Evolutionary conservation across 768 basidiomycete species (phyloP), one percentile per base, ranked within the genome.

Genomic region (Cantharellus cinnabarinus): DNA sequence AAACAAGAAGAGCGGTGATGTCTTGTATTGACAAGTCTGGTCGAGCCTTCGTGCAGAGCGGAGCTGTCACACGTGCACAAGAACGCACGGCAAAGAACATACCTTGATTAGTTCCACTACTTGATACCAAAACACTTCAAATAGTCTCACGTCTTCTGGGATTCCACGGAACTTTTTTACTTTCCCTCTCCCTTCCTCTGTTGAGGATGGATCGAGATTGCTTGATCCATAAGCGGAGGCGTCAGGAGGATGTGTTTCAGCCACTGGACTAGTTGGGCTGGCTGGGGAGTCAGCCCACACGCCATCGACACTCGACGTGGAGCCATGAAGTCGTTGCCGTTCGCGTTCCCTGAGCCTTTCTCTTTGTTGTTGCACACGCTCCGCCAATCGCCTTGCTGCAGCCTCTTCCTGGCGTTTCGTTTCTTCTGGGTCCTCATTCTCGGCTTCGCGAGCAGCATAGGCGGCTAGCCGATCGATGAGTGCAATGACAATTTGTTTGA

Each of bases 101-200:
- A 89, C 91, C 79, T 93, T 95, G 75, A 99, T 93, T 37, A 99
- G 79, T 68, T 95, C 85, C 5, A 98, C 93, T 3, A 98, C 89
- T 68, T 99, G 95, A 63, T 86, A 83, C 94, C 95, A 99, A 69
- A 98, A 99, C 5, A 98, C 91, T 68, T 99, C 95, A 62, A 99
- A 99, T 57, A 99, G 71, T 67, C 85, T 88, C 34, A 95, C 95
- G 63, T 97, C 78, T 68, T 91, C 87, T 4, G 95, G 95, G 50
- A 98, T 82, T 20, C 95, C 95, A 68, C 95, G 75, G 74, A 95
- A 98, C 70, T 93, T 95, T 66, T 76, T 79, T 41, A 81, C 77
- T 50, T 75, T 71, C 10, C 61, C 50, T 61, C 44, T 39, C 53
- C 60, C 52, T 54, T 54, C 14, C 10, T 7, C 7, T 14, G 7